Base-by-base conservation (phyloP, 2,329 filamentous ascomycete species). In the Colletotrichum aenigma region DNA sequence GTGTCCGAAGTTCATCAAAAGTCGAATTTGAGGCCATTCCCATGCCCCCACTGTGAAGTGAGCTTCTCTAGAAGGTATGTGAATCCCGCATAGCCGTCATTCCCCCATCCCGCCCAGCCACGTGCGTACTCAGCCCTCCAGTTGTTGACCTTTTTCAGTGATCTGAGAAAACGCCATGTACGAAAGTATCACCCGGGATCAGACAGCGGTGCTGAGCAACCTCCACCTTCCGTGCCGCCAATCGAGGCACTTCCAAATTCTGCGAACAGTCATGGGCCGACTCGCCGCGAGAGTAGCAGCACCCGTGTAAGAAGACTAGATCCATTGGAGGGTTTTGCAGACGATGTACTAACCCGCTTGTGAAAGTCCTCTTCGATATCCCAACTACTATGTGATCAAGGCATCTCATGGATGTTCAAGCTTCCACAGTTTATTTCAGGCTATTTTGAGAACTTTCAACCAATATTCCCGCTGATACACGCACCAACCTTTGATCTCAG, bases 321-420 rank as follows among this genome's bases (percentile, higher is more conserved):
- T 56, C 3, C 12, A 15, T 12, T 13, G 2, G 13, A 36, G 6
- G 34, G 34, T 36, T 56, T 56, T 56, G 18, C 18, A 6, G 0
- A 10, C 13, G 13, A 58, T 28, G 4, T 4, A 28, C 55, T 58
- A 4, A 58, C 13, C 16, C 13, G 3, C 5, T 3, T 4, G 8
- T 26, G 6, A 7, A 34, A 66, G 64, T 55, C 64, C 13, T 48
- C 26, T 15, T 21, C 64, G 13, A 66, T 66, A 21, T 52, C 38
- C 4, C 64, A 66, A 21, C 3, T 52, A 9, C 18, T 24, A 12
- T 43, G 34, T 15, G 18, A 43, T 4, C 64, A 48, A 16, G 64
- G 64, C 38, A 66, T 66, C 16, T 66, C 64, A 28, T 66, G 64
- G 64, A 28, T 66, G 18, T 66, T 66, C 64, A 66, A 66, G 28